Evolutionary conservation across 2,329 filamentous ascomycete genomes (phyloP).

Genomic region (Mycocentrospora acerina): DNA sequence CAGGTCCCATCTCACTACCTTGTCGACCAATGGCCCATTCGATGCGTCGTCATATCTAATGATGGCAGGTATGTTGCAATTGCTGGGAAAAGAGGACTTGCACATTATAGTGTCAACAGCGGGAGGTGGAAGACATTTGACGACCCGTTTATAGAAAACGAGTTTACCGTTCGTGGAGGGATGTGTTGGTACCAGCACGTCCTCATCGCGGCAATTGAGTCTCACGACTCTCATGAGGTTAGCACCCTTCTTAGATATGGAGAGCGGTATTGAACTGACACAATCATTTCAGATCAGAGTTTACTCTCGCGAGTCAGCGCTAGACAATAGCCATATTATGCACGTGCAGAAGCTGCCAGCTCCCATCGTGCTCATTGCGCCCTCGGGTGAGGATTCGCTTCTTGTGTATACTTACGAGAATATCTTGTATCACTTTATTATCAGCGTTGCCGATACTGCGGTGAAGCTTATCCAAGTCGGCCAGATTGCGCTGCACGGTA

Average conservation of each 20-base stretch:
- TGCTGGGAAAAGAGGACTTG: slow-evolving; percentile 88
- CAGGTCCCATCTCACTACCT: slow-evolving; percentile 84
- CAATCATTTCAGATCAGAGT: slow-evolving; percentile 64
- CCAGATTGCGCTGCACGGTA: slow-evolving; percentile 95
- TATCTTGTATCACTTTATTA: slow-evolving; percentile 90
- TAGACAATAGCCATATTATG: slow-evolving; percentile 72
- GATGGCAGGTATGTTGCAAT: slow-evolving; percentile 94
- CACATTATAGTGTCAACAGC: slow-evolving; percentile 93
- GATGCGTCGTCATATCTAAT: slow-evolving; percentile 80
- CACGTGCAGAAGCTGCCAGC: slow-evolving; percentile 77
- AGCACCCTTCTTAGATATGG: slow-evolving; percentile 3
- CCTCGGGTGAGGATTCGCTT: slow-evolving; percentile 89
- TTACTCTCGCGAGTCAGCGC: slow-evolving; percentile 80
- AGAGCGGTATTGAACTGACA: slow-evolving; percentile 4
- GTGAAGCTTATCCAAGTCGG: slow-evolving; percentile 89
- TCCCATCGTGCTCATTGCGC: slow-evolving; percentile 85
- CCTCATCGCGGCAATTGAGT: slow-evolving; percentile 89
- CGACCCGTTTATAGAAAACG: slow-evolving; percentile 77
- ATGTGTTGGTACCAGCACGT: slow-evolving; percentile 99
- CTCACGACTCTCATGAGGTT: slow-evolving; percentile 74
- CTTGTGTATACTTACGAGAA: slow-evolving; percentile 98
- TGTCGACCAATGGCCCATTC: slow-evolving; percentile 89
- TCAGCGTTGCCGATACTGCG: slow-evolving; percentile 68
- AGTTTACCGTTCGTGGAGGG: slow-evolving; percentile 88
- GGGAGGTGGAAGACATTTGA: slow-evolving; percentile 95